Evolutionary conservation across 1,284 basidiomycete genomes (phyloP).

Genomic region (Malassezia obtusa): DNA sequence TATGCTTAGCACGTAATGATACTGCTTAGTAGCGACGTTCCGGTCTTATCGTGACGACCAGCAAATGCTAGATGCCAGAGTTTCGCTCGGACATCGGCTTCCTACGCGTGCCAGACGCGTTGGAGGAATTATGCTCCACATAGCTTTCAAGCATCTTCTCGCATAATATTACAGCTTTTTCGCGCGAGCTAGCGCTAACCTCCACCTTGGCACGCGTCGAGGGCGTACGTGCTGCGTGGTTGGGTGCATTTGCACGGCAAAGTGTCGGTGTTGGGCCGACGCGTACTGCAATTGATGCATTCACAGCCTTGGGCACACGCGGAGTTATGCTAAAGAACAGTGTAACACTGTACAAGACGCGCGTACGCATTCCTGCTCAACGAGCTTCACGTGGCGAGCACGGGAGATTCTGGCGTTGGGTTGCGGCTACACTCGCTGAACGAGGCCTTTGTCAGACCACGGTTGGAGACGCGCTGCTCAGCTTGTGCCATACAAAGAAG

Average conservation of each 20-base stretch:
- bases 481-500: not conserved
- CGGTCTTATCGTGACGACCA: too few species aligned
- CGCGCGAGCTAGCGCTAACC: not conserved
- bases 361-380: not conserved
- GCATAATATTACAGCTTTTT: too few species aligned
- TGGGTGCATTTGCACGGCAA: not conserved
- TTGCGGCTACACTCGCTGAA: not conserved
- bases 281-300: not conserved
- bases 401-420: not conserved
- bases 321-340: not conserved
- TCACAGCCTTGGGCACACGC: not conserved
- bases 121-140: too few species aligned
- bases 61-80: too few species aligned
- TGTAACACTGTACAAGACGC: not conserved
- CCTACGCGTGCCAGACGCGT: too few species aligned
- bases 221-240: not conserved
- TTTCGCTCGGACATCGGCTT: too few species aligned
- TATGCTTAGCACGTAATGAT: not conserved
- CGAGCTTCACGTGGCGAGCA: constrained; percentile 5
- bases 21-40: too few species aligned
- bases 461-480: not conserved
- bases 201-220: constrained; percentile 6
- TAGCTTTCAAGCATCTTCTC: too few species aligned
- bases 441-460: not conserved
- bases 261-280: too few species aligned